Conservation (phyloP, 306 rosid genomes). For the Lablab purpureus region DNA sequence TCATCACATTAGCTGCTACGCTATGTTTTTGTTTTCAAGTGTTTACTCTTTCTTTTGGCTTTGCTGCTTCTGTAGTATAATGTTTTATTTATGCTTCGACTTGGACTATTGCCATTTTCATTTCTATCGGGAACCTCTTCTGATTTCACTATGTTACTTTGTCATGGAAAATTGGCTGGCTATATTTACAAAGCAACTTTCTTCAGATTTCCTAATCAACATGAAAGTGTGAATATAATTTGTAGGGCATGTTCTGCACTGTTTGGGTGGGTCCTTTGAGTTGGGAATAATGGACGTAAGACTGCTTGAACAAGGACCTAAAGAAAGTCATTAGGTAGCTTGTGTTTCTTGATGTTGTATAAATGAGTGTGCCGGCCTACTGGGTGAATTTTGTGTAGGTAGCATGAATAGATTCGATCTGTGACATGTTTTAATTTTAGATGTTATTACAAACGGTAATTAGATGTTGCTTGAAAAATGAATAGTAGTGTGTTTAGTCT, state of each 20-base stretch:
- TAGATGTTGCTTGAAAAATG: not conserved
- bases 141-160: not conserved
- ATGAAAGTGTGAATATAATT: not conserved
- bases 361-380: not conserved
- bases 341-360: not conserved
- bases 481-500: not conserved
- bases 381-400: not conserved
- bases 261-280: too few relatives aligned
- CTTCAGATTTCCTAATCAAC: not conserved
- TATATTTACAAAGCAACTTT: not conserved
- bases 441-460: not conserved
- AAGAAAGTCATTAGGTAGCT: not conserved
- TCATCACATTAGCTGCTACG: slow-evolving; percentile 2
- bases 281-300: not conserved
- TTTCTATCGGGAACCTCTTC: not conserved
- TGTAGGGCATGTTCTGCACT: not conserved
- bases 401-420: not conserved
- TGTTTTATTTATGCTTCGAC: not conserved
- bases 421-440: not conserved
- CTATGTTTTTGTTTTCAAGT: not conserved
- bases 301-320: not conserved
- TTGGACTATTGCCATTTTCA: not conserved
- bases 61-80: not conserved
- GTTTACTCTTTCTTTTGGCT: not conserved
- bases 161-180: slow-evolving; percentile 14